These are phyloP conservation scores for Manihot esculenta DNA, from an alignment of 441 rosid species.

Conservation along the genomic window DNA sequence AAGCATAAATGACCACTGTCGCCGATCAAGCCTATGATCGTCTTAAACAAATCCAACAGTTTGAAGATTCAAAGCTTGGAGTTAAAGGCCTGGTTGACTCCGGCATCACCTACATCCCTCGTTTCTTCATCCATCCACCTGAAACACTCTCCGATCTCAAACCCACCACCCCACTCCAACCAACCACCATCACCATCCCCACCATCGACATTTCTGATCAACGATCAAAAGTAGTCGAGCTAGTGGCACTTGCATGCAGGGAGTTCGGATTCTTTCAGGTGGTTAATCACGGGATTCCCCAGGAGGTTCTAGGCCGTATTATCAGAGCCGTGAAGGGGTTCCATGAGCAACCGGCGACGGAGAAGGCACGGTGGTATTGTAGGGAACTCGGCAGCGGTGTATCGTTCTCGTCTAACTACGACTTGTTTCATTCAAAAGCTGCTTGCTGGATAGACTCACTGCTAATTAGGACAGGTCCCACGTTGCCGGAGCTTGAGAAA, in stretches of 20 bases:
- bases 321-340: conserved; percentile 37
- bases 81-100: conserved; percentile 53
- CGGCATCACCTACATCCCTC: conserved; percentile 44
- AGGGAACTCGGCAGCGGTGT: conserved; percentile 31
- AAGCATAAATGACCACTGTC: too few species aligned
- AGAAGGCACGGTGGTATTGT: conserved; percentile 36
- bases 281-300: conserved; percentile 49
- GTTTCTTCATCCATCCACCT: conserved; percentile 43
- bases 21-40: conserved; percentile 23
- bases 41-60: conserved; percentile 27
- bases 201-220: conserved; percentile 38
- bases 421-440: conserved; percentile 45
- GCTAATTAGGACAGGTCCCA: conserved; percentile 36
- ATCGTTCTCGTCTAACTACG: conserved; percentile 38
- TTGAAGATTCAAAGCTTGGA: conserved; percentile 48
- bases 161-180: not conserved
- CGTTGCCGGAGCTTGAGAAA: conserved; percentile 18
- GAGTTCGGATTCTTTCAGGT: conserved; percentile 61
- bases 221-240: conserved; percentile 26
- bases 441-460: conserved; percentile 68
- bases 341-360: conserved; percentile 46
- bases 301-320: conserved; percentile 34
- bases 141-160: conserved; percentile 34
- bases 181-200: conserved; percentile 35
- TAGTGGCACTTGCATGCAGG: conserved; percentile 33